phyloP scores from a whole-genome alignment of 768 basidiomycete genomes.

The Lentinula edodes region DNA sequence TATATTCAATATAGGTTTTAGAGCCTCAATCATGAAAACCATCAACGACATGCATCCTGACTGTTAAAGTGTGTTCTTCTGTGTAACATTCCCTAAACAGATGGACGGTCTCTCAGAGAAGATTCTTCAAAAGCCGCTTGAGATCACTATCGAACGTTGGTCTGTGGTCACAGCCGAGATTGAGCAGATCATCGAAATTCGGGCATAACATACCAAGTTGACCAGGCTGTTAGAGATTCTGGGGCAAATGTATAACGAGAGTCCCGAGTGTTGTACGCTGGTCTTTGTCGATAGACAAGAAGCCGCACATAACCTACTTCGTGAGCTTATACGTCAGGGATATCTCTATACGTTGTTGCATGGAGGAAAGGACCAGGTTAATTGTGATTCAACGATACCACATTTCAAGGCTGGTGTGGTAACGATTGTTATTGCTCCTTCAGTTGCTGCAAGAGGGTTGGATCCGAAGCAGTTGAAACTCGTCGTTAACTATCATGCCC shows the following conservation, averaged over 20 bases:
- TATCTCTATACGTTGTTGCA: slow-evolving; percentile 97
- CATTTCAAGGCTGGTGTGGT: slow-evolving; percentile 98
- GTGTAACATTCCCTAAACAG: slow-evolving; percentile 97
- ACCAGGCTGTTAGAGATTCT: slow-evolving; percentile 93
- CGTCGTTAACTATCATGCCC: slow-evolving; percentile 94
- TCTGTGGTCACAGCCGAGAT: slow-evolving; percentile 98
- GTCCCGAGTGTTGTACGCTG: slow-evolving; percentile 88
- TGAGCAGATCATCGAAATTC: slow-evolving; percentile 95
- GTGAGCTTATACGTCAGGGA: slow-evolving; percentile 91
- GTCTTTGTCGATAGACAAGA: slow-evolving; percentile 99
- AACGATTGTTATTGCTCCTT: slow-evolving; percentile 96
- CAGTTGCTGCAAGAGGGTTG: slow-evolving; percentile 93
- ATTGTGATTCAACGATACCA: slow-evolving; percentile 93
- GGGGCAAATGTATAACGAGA: slow-evolving; percentile 96
- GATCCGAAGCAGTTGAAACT: slow-evolving; percentile 97
- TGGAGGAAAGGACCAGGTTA: slow-evolving; percentile 97
- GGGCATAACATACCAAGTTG: slow-evolving; percentile 90
- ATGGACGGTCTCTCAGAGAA: slow-evolving; percentile 98
- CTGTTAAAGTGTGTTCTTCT: slow-evolving; percentile 96
- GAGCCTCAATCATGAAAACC: slow-evolving; percentile 99
- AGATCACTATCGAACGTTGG: slow-evolving; percentile 96
- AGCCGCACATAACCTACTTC: slow-evolving; percentile 91
- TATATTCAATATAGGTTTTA: slow-evolving; percentile 99
- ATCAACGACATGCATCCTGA: slow-evolving; percentile 97
- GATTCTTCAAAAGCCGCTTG: slow-evolving; percentile 87